Percentiles rank a stretch among this genome's conserved stretches.
These are phyloP conservation scores for Rhodotorula diobovata DNA, from an alignment of 768 basidiomycete species.

Conservation along the genomic window DNA sequence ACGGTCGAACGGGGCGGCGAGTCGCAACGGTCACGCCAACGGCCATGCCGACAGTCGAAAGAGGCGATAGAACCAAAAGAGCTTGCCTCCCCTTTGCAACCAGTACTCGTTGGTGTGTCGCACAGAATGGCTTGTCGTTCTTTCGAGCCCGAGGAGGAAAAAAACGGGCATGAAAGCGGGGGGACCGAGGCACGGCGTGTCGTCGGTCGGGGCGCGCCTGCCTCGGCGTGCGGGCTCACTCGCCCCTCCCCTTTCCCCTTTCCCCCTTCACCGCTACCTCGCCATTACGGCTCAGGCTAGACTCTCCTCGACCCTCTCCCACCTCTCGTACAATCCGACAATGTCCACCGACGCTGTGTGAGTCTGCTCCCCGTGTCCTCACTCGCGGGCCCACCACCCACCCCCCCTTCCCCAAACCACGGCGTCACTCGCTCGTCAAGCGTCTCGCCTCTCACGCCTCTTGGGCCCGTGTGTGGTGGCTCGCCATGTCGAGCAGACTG, in stretches of 20 bases:
- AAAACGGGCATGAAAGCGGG: neutral
- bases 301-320: slow-evolving; percentile 44
- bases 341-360: slow-evolving; percentile 36
- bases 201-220: neutral
- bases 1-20: no score
- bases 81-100: no score
- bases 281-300: slow-evolving; percentile 39
- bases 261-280: slow-evolving; percentile 40
- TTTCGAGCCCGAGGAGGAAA: neutral
- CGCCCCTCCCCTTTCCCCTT: slow-evolving; percentile 33
- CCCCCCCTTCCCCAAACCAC: neutral
- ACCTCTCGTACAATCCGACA: neutral
- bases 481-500: no score
- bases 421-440: neutral
- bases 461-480: neutral
- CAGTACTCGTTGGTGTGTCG: no score
- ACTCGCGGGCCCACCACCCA: no score
- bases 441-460: neutral
- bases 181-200: neutral
- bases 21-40: no score
- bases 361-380: neutral
- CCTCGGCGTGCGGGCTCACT: slow-evolving; percentile 34
- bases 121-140: neutral
- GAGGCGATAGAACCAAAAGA: neutral
- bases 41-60: slow-evolving; percentile 8